Conservation (phyloP, 2,329 filamentous ascomycete species). For the Arthrinium phaeospermum region DNA sequence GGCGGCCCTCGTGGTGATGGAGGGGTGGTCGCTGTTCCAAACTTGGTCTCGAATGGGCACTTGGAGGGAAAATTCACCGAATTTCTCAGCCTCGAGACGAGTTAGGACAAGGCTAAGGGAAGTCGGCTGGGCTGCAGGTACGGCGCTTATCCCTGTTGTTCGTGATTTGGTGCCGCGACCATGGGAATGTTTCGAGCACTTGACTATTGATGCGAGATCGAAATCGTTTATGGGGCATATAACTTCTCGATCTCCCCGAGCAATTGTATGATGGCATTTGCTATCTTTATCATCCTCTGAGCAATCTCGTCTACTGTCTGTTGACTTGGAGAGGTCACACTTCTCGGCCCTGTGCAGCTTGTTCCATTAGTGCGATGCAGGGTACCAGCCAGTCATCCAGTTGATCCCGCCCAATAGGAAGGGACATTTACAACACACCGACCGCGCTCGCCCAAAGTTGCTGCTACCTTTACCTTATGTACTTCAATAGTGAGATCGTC, state of each 20-base stretch:
- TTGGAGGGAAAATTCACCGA: background rate
- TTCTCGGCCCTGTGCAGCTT: background rate
- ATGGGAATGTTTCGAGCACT: background rate
- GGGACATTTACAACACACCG: background rate
- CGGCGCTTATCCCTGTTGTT: background rate
- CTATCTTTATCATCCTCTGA: background rate
- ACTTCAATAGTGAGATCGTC: no score
- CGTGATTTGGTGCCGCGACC: background rate
- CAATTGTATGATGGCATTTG: background rate
- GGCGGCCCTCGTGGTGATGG: slow-evolving; percentile 14
- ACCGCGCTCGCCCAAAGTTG: no score
- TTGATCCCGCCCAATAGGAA: background rate
- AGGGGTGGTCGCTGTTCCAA: slow-evolving; percentile 8
- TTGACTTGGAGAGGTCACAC: slow-evolving; percentile 9
- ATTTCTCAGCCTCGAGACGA: background rate
- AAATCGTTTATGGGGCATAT: background rate
- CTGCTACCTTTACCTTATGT: no score
- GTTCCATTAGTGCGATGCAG: background rate
- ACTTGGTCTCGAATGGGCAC: background rate
- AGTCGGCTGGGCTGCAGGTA: slow-evolving; percentile 16
- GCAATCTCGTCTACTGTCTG: background rate
- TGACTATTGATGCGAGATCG: slow-evolving; percentile 6
- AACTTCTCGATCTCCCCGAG: background rate
- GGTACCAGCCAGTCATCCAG: background rate
- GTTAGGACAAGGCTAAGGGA: slow-evolving; percentile 10